Evolutionary conservation across 2,329 filamentous ascomycete species (phyloP).

Genomic region (Colletotrichum coccodes): DNA sequence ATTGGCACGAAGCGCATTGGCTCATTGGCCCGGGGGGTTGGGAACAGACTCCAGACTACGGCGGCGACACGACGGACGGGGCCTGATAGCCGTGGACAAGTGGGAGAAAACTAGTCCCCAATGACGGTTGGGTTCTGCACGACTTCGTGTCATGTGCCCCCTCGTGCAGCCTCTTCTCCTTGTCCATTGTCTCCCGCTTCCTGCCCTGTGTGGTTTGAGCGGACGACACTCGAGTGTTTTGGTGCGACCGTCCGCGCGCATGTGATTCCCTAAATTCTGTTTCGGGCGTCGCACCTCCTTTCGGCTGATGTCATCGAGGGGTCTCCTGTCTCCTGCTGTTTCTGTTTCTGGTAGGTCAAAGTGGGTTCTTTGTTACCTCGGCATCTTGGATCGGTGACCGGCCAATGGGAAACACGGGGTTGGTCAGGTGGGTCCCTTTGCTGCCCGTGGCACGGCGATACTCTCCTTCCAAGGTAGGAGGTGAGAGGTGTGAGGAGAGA

Average conservation of each 20-base stretch:
- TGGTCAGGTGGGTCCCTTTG: conserved; percentile 19
- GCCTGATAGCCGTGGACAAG: background rate
- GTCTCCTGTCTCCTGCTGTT: background rate
- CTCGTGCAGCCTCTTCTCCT: background rate
- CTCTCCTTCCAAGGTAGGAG: background rate
- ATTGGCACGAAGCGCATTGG: background rate
- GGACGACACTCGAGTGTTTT: background rate
- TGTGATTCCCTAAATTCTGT: conserved; percentile 25
- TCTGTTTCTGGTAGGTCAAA: conserved; percentile 5
- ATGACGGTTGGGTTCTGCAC: conserved; percentile 4
- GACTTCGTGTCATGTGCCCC: conserved; percentile 24
- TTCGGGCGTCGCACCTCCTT: conserved; percentile 17
- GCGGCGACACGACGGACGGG: too few species aligned
- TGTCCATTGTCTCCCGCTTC: conserved; percentile 5
- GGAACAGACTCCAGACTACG: background rate
- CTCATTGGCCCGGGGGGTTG: background rate
- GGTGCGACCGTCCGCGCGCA: conserved; percentile 12
- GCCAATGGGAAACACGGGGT: conserved; percentile 9
- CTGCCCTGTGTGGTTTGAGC: background rate
- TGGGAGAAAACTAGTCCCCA: background rate
- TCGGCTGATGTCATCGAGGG: conserved; percentile 31
- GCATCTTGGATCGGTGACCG: conserved; percentile 1
- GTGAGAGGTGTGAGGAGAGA: background rate
- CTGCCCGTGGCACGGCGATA: conserved; percentile 1
- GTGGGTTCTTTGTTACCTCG: conserved; percentile 20